phyloP scores from a whole-genome alignment of 2,329 filamentous ascomycete genomes.

The Pestalotiopsis sp. region DNA sequence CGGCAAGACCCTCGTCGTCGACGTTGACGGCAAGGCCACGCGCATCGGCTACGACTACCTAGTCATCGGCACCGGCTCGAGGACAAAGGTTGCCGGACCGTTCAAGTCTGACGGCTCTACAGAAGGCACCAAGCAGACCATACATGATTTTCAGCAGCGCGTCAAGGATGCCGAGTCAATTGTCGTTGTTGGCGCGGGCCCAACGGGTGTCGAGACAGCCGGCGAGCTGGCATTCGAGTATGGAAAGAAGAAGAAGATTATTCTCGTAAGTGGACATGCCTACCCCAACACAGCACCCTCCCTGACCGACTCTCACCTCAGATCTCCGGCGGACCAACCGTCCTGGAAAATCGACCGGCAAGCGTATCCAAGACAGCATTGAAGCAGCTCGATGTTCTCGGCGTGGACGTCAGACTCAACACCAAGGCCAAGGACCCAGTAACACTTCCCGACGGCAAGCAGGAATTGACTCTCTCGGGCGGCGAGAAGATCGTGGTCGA shows the following conservation, averaged over 20 bases:
- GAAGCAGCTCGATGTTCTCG: constrained; percentile 10
- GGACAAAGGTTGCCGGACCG: constrained; percentile 17
- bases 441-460: constrained; percentile 4
- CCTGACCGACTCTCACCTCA: background rate
- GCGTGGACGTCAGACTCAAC: constrained; percentile 14
- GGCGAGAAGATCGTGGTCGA: constrained; percentile 29
- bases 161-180: constrained; percentile 29
- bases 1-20: constrained; percentile 22
- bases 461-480: constrained; percentile 21
- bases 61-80: constrained; percentile 24
- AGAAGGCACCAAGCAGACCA: constrained; percentile 19
- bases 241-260: constrained; percentile 25
- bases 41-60: constrained; percentile 24
- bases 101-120: constrained; percentile 23
- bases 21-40: background rate
- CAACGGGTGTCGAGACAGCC: constrained; percentile 36
- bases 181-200: constrained; percentile 33
- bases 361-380: constrained; percentile 13
- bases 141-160: constrained; percentile 21
- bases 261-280: constrained; percentile 15
- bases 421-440: constrained; percentile 12
- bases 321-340: constrained; percentile 6
- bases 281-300: constrained; percentile 12
- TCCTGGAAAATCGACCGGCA: constrained; percentile 11
- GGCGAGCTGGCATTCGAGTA: constrained; percentile 33